Percentiles rank a stretch among this genome's conserved stretches.
Evolutionary conservation across 805 yeast genomes (phyloP).

Genomic region (Millerozyma acaciae): DNA sequence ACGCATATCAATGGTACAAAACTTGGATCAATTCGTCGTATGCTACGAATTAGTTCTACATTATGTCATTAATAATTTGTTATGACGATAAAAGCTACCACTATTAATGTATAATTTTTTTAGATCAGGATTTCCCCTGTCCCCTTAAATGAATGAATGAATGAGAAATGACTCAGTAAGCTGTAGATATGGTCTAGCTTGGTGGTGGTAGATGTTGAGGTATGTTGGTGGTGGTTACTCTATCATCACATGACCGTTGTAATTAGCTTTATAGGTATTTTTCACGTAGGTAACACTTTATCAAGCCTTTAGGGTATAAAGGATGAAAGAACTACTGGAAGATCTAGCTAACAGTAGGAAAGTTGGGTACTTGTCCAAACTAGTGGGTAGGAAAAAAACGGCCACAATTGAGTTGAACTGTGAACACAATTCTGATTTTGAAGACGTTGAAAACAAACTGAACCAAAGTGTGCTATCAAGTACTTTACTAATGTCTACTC

Average conservation of each 20-base stretch:
- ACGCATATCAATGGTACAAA: constrained; percentile 82
- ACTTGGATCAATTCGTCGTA: constrained; percentile 65
- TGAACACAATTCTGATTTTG: constrained; percentile 16
- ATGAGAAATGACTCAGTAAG: too few species aligned
- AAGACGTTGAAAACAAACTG: constrained; percentile 15
- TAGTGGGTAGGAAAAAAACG: constrained; percentile 14
- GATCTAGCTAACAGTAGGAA: constrained; percentile 4
- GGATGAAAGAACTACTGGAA: too few species aligned
- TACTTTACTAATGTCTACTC: constrained; percentile 11
- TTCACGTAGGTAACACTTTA: neutral
- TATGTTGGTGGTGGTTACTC: neutral
- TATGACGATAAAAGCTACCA: neutral
- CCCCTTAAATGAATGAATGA: too few species aligned
- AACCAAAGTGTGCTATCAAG: constrained; percentile 5
- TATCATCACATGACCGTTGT: constrained; percentile 1
- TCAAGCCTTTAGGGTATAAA: too few species aligned
- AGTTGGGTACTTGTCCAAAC: constrained; percentile 15
- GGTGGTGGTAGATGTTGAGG: too few species aligned
- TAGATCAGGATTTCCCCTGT: too few species aligned
- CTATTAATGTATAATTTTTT: too few species aligned
- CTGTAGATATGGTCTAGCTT: too few species aligned
- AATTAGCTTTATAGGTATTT: neutral
- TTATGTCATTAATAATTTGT: constrained; percentile 14
- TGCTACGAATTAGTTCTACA: constrained; percentile 62
- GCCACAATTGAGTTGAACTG: constrained; percentile 2